Evolutionary conservation across 2,329 filamentous ascomycete species (phyloP).

Genomic region (Aspergillus fumigatus): DNA sequence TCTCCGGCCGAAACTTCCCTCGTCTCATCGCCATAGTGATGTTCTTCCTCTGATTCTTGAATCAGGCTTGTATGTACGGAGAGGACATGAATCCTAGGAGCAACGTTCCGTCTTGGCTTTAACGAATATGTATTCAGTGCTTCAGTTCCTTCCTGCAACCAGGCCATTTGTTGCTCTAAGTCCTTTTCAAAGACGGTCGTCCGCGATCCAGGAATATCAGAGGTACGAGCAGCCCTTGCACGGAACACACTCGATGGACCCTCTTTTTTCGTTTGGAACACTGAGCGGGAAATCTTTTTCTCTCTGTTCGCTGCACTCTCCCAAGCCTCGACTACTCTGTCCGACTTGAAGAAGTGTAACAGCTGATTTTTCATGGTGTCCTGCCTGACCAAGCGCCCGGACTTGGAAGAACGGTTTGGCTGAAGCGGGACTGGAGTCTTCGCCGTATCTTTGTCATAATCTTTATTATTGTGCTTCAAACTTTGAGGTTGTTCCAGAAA

Average conservation of each 20-base stretch:
- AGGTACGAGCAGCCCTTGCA: conserved; percentile 18
- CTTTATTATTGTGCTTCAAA: conserved; percentile 15
- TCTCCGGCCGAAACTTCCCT: conserved; percentile 7
- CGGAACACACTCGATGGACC: conserved; percentile 31
- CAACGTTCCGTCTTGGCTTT: conserved; percentile 22
- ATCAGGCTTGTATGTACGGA: conserved; percentile 23
- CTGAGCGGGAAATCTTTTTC: conserved; percentile 9
- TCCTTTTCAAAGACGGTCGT: conserved; percentile 11
- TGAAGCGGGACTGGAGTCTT: conserved; percentile 8
- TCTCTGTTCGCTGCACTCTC: conserved; percentile 22
- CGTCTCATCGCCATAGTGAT: not conserved
- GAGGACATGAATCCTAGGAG: conserved; percentile 30
- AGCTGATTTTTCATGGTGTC: conserved; percentile 31
- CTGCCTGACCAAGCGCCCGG: conserved; percentile 7
- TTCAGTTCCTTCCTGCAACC: conserved; percentile 25
- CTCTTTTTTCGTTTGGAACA: conserved; percentile 17
- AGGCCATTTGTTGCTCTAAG: conserved; percentile 25
- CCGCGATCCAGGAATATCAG: conserved; percentile 4
- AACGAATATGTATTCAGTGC: conserved; percentile 27
- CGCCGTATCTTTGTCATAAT: conserved; percentile 10
- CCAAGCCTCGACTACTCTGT: conserved; percentile 31
- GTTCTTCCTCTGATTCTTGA: conserved; percentile 14
- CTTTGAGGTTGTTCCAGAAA: conserved; percentile 25
- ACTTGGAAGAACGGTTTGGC: conserved; percentile 5
- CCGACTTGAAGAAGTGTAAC: conserved; percentile 30